Evolutionary conservation across 306 rosid species (phyloP), one percentile per base, ranked within the genome.

Genomic region (Dryas drummondii): DNA sequence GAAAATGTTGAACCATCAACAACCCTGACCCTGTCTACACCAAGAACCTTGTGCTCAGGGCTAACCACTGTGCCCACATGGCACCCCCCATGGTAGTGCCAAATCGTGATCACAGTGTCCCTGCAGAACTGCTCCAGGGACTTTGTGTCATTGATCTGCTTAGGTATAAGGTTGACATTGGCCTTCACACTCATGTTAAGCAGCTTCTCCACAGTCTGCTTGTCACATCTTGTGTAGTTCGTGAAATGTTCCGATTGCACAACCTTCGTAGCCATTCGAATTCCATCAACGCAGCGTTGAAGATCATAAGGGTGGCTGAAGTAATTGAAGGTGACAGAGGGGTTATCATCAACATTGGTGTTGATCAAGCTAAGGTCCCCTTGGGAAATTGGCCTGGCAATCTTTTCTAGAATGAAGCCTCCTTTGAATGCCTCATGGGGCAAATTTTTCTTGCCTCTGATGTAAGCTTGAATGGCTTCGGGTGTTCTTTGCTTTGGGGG

Each of bases 41-140:
- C 93, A 19, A 94, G 90, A 80, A 91, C 92, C 82, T 81, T 90
- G 81, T 81, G 55, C 26, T 88, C 82, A 22, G 78, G 62, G 57
- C 69, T 76, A 71, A 94, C 91, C 15, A 92, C 99, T 78, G 84
- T 90, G 52, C 96, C 96, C 32, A 92, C 91, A 67, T 87, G 99
- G 76, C 92, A 84, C 41, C 99, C 99, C 17, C 99, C 99, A 74
- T 91, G 99, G 85, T 92, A 94, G 62, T 94, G 99, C 99, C 99
- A 94, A 72, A 92, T 94, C 42, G 97, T 86, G 85, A 88, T 90
- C 76, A 94, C 97, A 37, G 97, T 87, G 87, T 94, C 99, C 68
- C 70, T 87, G 80, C 97, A 94, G 70, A 92, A 92, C 81, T 88
- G 97, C 82, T 88, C 89, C 13, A 94, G 7, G 46, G 97, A 94